Base-by-base conservation (phyloP, 2,329 filamentous ascomycete genomes). In the Exophiala alcalophila region DNA sequence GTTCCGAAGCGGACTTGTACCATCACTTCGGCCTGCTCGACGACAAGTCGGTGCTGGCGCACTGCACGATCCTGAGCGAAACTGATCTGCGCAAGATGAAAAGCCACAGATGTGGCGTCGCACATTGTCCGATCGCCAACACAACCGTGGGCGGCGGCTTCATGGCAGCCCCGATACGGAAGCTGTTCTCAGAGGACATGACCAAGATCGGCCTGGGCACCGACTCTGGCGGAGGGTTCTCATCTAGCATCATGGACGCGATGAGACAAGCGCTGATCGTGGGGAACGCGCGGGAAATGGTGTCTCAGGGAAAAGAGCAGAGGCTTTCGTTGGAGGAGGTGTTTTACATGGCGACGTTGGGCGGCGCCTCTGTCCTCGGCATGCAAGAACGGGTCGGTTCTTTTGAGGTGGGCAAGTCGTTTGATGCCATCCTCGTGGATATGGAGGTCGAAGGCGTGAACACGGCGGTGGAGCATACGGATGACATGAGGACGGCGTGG, bases 111-210 rank as follows among this genome's bases (percentile, higher is more conserved):
- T 78, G 75, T 49, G 76, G 77, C 16, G 65, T 81, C 2, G 76
- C 77, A 0, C 78, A 81, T 54, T 81, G 78, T 44, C 78, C 78
- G 0, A 68, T 76, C 1, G 69, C 75, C 12, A 81, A 81, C 57
- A 80, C 78, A 67, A 78, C 75, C 0, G 74, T 74, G 1, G 76
- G 74, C 14, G 77, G 72, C 11, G 81, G 78, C 62, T 79, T 77
- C 74, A 72, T 69, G 0, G 77, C 76, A 1, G 77, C 76, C 1
- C 75, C 74, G 0, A 64, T 81, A 3, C 68, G 73, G 2, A 65
- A 73, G n/a, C 77, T 78, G 32, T 60, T 81, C 4, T 56, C 63
- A 2, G 60, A 64, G 3, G 76, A 70, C 2, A 73, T 81, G 56
- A 40, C 29, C 2, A 78, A 79, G 39, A 74, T 81, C 27, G 78